Evolutionary conservation across 139 green algal genomes (phyloP).

Genomic region (Chlorella sp.): DNA sequence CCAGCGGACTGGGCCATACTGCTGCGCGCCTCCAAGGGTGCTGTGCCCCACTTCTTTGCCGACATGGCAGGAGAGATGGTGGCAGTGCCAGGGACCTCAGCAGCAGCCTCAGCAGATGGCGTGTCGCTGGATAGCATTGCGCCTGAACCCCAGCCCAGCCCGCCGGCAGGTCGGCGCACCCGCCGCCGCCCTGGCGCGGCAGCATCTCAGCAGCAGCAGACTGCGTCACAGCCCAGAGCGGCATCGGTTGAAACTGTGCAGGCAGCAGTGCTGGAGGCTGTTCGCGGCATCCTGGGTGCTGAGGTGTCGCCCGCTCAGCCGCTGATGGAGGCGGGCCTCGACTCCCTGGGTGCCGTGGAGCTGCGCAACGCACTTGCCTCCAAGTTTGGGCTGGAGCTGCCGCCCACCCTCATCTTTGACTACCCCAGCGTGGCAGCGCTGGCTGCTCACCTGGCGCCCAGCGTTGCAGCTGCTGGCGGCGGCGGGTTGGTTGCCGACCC

Average conservation of each 20-base stretch:
- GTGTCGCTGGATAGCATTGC: neutral
- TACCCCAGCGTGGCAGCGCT: constrained; percentile 64
- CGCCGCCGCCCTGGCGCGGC: too few species aligned
- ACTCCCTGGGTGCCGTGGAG: constrained; percentile 82
- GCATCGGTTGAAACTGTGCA: neutral
- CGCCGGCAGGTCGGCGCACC: too few species aligned
- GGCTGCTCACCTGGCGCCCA: neutral
- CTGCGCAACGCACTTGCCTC: constrained; percentile 69
- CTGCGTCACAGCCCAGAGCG: neutral
- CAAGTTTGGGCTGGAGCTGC: constrained; percentile 37
- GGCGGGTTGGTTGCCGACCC: too few species aligned
- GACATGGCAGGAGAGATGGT: neutral
- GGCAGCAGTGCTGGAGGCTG: neutral
- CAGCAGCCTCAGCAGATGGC: neutral
- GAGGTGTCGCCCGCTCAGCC: neutral
- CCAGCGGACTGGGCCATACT: constrained; percentile 48
- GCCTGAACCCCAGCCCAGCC: too few species aligned
- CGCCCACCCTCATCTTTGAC: constrained; percentile 77
- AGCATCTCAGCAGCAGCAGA: neutral
- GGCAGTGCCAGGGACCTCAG: neutral
- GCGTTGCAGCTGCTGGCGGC: too few species aligned
- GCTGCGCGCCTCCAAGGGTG: constrained; percentile 5
- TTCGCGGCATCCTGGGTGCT: neutral
- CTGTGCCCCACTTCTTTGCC: constrained; percentile 10
- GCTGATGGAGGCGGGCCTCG: constrained; percentile 55